Evolutionary conservation across 495 filamentous ascomycete genomes (phyloP).

Genomic region (Daldinia caldariorum): DNA sequence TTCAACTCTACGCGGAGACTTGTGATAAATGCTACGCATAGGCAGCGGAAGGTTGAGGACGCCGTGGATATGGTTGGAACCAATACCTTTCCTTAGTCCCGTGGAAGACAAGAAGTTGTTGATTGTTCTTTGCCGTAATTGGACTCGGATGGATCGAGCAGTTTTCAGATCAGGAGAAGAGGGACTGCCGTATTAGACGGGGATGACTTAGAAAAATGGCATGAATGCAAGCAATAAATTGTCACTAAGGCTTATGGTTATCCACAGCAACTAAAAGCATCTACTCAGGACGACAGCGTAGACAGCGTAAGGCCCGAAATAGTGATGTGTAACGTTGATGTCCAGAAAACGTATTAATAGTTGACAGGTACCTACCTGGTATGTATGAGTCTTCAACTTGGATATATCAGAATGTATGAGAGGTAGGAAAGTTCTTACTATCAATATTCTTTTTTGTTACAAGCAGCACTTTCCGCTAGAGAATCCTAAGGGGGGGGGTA

Average conservation of each 20-base stretch:
- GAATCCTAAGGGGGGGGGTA: too few species aligned
- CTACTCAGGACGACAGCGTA: too few species aligned
- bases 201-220: background rate
- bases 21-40: constrained; percentile 57
- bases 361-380: too few species aligned
- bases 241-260: background rate
- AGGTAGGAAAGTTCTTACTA: too few species aligned
- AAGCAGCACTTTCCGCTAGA: too few species aligned
- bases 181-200: background rate
- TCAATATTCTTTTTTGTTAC: too few species aligned
- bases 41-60: constrained; percentile 54
- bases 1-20: constrained; percentile 62
- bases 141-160: constrained; percentile 10
- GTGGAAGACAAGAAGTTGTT: constrained; percentile 23
- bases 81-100: constrained; percentile 31
- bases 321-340: too few species aligned
- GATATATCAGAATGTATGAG: too few species aligned
- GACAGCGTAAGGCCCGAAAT: too few species aligned
- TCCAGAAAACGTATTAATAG: too few species aligned
- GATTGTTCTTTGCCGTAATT: constrained; percentile 25
- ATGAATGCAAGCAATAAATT: background rate
- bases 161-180: background rate
- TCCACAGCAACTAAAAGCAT: too few species aligned
- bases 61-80: constrained; percentile 29
- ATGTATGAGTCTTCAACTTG: too few species aligned